Conservation (phyloP, 2,329 filamentous ascomycete species). For the Aureobasidium sp. region DNA sequence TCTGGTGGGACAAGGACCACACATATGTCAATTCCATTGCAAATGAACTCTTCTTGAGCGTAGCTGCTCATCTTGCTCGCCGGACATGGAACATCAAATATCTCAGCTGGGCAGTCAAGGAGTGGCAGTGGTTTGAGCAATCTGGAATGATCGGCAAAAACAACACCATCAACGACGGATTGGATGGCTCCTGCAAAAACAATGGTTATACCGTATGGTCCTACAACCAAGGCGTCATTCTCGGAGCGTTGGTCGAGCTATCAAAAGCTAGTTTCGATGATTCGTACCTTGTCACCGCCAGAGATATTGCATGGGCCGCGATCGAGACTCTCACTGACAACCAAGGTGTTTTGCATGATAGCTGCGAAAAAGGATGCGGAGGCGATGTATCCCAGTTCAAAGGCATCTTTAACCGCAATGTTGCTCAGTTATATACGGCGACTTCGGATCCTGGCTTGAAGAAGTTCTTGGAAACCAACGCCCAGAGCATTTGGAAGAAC, state of each 20-base stretch:
- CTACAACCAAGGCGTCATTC: conserved; percentile 54
- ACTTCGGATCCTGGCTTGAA: conserved; percentile 42
- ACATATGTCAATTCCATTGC: conserved; percentile 42
- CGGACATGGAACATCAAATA: conserved; percentile 32
- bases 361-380: conserved; percentile 30
- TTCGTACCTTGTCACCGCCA: conserved; percentile 26
- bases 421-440: conserved; percentile 46
- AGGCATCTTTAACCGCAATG: conserved; percentile 59
- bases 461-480: conserved; percentile 50
- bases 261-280: conserved; percentile 29
- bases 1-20: conserved; percentile 38
- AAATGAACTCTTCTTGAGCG: conserved; percentile 46
- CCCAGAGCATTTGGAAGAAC: conserved; percentile 54
- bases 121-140: conserved; percentile 43
- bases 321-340: conserved; percentile 28
- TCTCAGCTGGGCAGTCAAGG: conserved; percentile 35
- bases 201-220: conserved; percentile 34
- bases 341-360: conserved; percentile 32
- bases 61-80: conserved; percentile 46
- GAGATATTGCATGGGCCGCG: conserved; percentile 30
- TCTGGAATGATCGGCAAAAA: conserved; percentile 40
- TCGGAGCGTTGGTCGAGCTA: conserved; percentile 49
- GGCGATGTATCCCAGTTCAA: conserved; percentile 52
- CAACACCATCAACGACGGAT: conserved; percentile 45
- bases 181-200: conserved; percentile 40